These are phyloP conservation scores for Heliocybe sulcata DNA, from an alignment of 1,284 basidiomycete genomes.

Conservation along the genomic window DNA sequence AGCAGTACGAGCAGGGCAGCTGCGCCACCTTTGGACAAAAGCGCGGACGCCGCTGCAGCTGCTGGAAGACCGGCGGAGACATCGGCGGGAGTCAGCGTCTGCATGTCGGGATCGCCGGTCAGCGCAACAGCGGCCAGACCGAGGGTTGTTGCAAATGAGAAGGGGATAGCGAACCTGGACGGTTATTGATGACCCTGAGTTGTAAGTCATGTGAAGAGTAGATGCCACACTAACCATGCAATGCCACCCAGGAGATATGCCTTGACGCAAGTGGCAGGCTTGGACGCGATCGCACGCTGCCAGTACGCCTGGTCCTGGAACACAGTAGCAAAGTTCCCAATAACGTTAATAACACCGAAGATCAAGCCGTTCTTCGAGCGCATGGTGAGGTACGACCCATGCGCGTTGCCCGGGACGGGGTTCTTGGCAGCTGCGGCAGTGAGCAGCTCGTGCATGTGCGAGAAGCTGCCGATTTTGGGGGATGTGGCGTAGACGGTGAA, in stretches of 20 bases:
- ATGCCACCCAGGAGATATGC: slow-evolving; percentile 88
- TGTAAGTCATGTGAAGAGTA: background rate
- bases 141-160: slow-evolving; percentile 74
- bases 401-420: slow-evolving; percentile 52
- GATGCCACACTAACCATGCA: slow-evolving; percentile 50
- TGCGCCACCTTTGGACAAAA: slow-evolving; percentile 74
- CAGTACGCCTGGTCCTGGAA: slow-evolving; percentile 75
- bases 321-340: slow-evolving; percentile 79
- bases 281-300: slow-evolving; percentile 85
- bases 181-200: background rate
- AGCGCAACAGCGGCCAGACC: slow-evolving; percentile 81
- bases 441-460: slow-evolving; percentile 47
- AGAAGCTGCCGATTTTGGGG: slow-evolving; percentile 43
- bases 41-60: slow-evolving; percentile 69
- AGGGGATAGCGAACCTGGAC: slow-evolving; percentile 73
- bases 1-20: slow-evolving; percentile 63
- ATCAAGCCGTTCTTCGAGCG: slow-evolving; percentile 77
- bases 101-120: slow-evolving; percentile 65
- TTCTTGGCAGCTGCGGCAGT: slow-evolving; percentile 27
- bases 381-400: slow-evolving; percentile 69
- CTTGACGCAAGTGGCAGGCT: slow-evolving; percentile 78
- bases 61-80: slow-evolving; percentile 84
- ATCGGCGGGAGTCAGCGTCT: slow-evolving; percentile 47
- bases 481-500: slow-evolving; percentile 70
- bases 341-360: slow-evolving; percentile 85